Percentiles rank a stretch among this genome's conserved stretches.
Evolutionary conservation across 495 filamentous ascomycete species (phyloP).

Genomic region (Diplogelasinospora grovesii): DNA sequence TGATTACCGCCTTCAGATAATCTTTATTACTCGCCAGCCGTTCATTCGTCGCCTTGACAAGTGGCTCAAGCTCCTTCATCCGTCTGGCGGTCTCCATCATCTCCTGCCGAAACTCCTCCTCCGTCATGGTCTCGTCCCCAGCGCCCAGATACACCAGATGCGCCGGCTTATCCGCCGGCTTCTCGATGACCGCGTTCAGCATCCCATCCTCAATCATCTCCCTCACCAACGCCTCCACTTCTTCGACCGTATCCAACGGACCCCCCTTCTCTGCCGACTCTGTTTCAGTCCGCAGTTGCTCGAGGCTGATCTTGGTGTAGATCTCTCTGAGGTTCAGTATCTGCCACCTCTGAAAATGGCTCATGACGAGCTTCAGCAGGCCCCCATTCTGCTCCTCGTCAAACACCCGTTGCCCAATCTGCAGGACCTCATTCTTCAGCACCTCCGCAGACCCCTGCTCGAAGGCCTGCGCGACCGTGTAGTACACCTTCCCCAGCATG

Average conservation of each 20-base stretch:
- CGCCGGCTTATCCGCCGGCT: conserved; percentile 28
- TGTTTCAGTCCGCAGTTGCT: conserved; percentile 42
- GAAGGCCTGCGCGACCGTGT: conserved; percentile 62
- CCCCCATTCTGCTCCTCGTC: conserved; percentile 43
- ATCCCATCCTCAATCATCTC: conserved; percentile 53
- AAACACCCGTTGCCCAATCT: conserved; percentile 52
- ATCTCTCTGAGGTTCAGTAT: conserved; percentile 37
- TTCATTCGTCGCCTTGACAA: conserved; percentile 44
- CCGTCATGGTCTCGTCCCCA: conserved; percentile 30
- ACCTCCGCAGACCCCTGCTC: conserved; percentile 47
- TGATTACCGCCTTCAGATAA: conserved; percentile 45
- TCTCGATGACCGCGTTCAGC: conserved; percentile 48
- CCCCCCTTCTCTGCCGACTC: conserved; percentile 42
- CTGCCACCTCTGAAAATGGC: conserved; percentile 44
- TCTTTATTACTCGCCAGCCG: conserved; percentile 54
- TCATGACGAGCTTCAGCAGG: conserved; percentile 41
- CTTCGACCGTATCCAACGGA: conserved; percentile 43
- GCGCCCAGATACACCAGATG: conserved; percentile 34
- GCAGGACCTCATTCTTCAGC: conserved; percentile 53
- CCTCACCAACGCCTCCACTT: conserved; percentile 38
- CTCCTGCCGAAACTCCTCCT: conserved; percentile 39
- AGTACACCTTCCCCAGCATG: conserved; percentile 61
- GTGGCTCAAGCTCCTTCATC: conserved; percentile 36
- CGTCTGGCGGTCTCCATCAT: conserved; percentile 34
- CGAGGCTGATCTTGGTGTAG: conserved; percentile 47